Conservation (phyloP, 2,329 filamentous ascomycete species). For the Phialophora expanda region DNA sequence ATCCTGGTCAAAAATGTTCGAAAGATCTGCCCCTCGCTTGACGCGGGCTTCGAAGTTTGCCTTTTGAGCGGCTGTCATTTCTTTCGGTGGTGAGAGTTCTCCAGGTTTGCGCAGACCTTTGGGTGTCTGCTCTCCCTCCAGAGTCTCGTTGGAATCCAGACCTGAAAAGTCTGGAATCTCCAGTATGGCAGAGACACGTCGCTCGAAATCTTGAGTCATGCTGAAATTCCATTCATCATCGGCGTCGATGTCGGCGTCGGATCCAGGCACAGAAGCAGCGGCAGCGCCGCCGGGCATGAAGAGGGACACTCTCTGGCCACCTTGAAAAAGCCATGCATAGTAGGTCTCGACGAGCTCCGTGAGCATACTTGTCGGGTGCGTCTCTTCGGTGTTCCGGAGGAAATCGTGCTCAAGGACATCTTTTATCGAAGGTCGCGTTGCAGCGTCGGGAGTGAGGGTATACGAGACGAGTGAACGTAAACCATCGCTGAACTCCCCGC, state of each 20-base stretch:
- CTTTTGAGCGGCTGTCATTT: conserved; percentile 53
- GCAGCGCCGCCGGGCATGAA: conserved; percentile 65
- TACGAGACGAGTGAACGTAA: conserved; percentile 54
- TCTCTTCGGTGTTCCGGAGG: conserved; percentile 49
- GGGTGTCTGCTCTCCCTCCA: conserved; percentile 50
- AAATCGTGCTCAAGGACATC: conserved; percentile 55
- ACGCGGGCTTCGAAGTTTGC: conserved; percentile 63
- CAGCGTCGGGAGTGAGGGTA: conserved; percentile 51
- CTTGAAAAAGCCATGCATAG: conserved; percentile 56
- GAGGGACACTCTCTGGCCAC: conserved; percentile 60
- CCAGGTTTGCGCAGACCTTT: conserved; percentile 33
- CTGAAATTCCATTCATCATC: conserved; percentile 69
- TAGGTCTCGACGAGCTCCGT: conserved; percentile 55
- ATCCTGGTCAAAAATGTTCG: conserved; percentile 62
- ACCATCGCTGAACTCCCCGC: conserved; percentile 51
- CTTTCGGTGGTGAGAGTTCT: conserved; percentile 39
- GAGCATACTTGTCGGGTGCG: conserved; percentile 52
- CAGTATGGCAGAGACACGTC: conserved; percentile 54
- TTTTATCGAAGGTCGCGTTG: conserved; percentile 53
- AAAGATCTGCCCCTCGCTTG: conserved; percentile 61
- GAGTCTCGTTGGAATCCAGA: conserved; percentile 52
- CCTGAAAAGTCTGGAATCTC: conserved; percentile 42
- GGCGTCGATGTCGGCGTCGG: conserved; percentile 50
- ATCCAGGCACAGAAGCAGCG: conserved; percentile 55
- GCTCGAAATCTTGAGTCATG: conserved; percentile 66